Conservation (phyloP, 1,284 basidiomycete species). For the Hypsizygus ulmarius region DNA sequence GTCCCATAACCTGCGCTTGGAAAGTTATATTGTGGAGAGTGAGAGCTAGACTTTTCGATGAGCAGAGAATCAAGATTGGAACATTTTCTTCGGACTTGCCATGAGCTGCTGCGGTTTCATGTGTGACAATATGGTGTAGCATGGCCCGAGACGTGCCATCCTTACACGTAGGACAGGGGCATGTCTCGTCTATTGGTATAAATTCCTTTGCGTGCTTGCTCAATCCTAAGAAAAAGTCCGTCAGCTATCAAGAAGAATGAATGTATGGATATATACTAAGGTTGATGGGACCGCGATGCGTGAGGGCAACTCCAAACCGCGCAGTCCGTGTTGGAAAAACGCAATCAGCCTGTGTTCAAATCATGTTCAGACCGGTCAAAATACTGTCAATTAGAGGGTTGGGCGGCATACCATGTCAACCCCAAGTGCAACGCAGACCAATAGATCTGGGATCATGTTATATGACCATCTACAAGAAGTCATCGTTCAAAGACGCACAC, state of each 20-base stretch:
- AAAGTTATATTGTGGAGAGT: constrained; percentile 81
- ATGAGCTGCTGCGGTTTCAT: constrained; percentile 80
- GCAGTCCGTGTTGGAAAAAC: constrained; percentile 88
- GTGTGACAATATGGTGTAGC: constrained; percentile 68
- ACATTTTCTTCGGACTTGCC: constrained; percentile 38
- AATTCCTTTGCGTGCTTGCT: constrained; percentile 69
- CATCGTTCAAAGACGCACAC: constrained; percentile 32
- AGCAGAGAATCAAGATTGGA: constrained; percentile 9
- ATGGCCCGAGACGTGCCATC: constrained; percentile 64
- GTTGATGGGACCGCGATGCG: constrained; percentile 75
- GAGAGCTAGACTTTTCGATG: constrained; percentile 44
- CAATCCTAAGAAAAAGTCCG: constrained; percentile 42
- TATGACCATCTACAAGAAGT: background rate
- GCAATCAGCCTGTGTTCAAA: constrained; percentile 70
- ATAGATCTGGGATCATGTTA: constrained; percentile 52
- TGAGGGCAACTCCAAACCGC: constrained; percentile 82
- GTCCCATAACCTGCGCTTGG: constrained; percentile 79
- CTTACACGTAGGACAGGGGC: constrained; percentile 78
- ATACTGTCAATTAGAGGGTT: no score
- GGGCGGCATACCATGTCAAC: constrained; percentile 71
- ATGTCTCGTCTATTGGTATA: constrained; percentile 65
- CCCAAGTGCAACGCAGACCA: constrained; percentile 85
- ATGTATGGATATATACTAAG: constrained; percentile 45
- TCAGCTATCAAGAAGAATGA: background rate
- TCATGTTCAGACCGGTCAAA: no score